Conservation (phyloP, 2,329 filamentous ascomycete species). For the Aspergillus piperis region DNA sequence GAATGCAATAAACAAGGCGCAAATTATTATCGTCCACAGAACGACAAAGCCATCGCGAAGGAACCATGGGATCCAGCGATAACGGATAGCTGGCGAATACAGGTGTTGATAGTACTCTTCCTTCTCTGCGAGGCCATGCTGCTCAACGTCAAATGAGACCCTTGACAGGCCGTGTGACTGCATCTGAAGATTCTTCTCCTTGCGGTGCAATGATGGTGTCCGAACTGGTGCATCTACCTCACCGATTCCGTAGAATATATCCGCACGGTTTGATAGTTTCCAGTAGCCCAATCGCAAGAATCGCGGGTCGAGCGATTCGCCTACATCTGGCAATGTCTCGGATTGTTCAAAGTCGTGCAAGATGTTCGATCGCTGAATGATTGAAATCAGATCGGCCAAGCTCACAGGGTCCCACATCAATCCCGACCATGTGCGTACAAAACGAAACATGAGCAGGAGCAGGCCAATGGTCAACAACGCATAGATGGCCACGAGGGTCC, state of each 20-base stretch:
- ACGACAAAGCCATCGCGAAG: constrained; percentile 68
- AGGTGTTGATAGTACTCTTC: constrained; percentile 54
- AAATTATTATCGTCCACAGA: constrained; percentile 62
- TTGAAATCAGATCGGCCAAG: constrained; percentile 75
- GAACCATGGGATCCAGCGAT: constrained; percentile 75
- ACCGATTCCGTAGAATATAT: constrained; percentile 80
- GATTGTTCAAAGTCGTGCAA: constrained; percentile 70
- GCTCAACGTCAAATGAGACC: constrained; percentile 41
- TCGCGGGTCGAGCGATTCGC: constrained; percentile 56
- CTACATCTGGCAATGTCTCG: constrained; percentile 56
- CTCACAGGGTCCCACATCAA: constrained; percentile 83
- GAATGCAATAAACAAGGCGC: constrained; percentile 67
- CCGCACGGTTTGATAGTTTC: constrained; percentile 66
- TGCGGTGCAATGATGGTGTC: constrained; percentile 43
- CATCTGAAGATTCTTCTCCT: constrained; percentile 33
- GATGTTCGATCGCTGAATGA: constrained; percentile 79
- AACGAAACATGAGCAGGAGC: constrained; percentile 63
- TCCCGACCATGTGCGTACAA: constrained; percentile 67
- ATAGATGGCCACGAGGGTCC: constrained; percentile 76
- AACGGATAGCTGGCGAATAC: constrained; percentile 56
- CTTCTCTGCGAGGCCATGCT: constrained; percentile 34
- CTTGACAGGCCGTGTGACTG: constrained; percentile 35
- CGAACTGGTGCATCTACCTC: constrained; percentile 56
- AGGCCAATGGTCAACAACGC: constrained; percentile 63
- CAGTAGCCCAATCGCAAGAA: constrained; percentile 83